These are phyloP conservation scores for Clavispora phyllophila DNA, from an alignment of 805 yeast species.

Conservation along the genomic window DNA sequence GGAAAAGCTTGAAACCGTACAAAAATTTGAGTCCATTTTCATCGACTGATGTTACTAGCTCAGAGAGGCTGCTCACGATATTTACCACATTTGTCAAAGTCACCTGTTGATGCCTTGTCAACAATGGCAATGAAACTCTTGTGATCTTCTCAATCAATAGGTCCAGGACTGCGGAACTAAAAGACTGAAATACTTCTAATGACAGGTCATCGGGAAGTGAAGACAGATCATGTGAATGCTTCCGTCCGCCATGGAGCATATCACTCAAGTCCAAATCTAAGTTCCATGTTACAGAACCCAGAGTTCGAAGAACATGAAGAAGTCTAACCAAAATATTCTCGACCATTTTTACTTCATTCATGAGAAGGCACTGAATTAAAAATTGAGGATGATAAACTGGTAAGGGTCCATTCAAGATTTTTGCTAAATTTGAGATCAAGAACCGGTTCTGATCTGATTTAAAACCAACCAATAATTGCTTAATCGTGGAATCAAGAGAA, in stretches of 20 bases:
- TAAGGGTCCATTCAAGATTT: slow-evolving; percentile 81
- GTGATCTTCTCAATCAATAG: slow-evolving; percentile 56
- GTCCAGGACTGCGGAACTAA: slow-evolving; percentile 39
- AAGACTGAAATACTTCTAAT: slow-evolving; percentile 28
- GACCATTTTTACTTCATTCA: slow-evolving; percentile 52
- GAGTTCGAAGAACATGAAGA: slow-evolving; percentile 45
- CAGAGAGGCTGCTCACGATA: slow-evolving; percentile 53
- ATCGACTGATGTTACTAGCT: slow-evolving; percentile 44
- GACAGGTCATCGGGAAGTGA: slow-evolving; percentile 1
- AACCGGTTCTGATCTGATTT: slow-evolving; percentile 16
- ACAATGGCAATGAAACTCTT: slow-evolving; percentile 63
- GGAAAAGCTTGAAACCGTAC: slow-evolving; percentile 65
- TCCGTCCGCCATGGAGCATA: neutral
- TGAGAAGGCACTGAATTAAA: slow-evolving; percentile 66
- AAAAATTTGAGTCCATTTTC: slow-evolving; percentile 66
- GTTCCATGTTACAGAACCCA: slow-evolving; percentile 28
- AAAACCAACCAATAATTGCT: slow-evolving; percentile 33
- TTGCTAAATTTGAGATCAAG: slow-evolving; percentile 62
- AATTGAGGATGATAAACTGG: slow-evolving; percentile 91
- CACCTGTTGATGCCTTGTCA: slow-evolving; percentile 88
- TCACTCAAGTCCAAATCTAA: slow-evolving; percentile 22
- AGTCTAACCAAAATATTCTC: slow-evolving; percentile 52
- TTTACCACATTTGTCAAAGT: slow-evolving; percentile 69
- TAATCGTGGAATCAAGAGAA: slow-evolving; percentile 50
- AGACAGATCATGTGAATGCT: neutral